Percentiles rank a stretch among this genome's conserved stretches.
Conservation (phyloP, 2,329 filamentous ascomycete genomes). For the Fusarium liriodendri region DNA sequence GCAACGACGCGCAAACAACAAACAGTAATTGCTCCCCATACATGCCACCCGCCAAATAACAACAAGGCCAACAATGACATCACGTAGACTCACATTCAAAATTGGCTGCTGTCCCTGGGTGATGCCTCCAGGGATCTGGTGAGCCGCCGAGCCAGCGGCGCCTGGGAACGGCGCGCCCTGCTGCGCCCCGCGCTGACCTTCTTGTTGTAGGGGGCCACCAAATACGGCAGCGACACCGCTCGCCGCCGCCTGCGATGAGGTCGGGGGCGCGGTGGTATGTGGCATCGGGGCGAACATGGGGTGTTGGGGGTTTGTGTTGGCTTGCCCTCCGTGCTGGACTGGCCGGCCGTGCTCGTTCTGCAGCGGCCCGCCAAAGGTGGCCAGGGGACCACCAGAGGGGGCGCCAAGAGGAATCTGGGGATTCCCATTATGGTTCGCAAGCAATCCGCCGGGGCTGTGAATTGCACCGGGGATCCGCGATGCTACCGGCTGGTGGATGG, state of each 20-base stretch:
- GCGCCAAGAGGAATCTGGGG: constrained; percentile 64
- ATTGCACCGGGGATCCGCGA: constrained; percentile 83
- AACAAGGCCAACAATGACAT: constrained; percentile 10
- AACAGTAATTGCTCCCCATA: not conserved
- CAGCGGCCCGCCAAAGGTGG: constrained; percentile 66
- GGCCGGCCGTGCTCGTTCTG: constrained; percentile 64
- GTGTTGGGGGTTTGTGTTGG: constrained; percentile 58
- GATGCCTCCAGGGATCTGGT: constrained; percentile 54
- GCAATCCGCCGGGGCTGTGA: constrained; percentile 89
- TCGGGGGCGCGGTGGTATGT: constrained; percentile 61
- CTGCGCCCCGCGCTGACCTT: constrained; percentile 64
- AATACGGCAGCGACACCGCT: constrained; percentile 74
- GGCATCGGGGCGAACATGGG: constrained; percentile 69
- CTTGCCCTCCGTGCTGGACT: constrained; percentile 63
- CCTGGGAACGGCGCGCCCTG: constrained; percentile 60
- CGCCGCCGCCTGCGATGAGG: constrained; percentile 66
- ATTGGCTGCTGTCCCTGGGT: constrained; percentile 58
- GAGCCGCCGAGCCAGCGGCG: constrained; percentile 51
- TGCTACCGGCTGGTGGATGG: constrained; percentile 94
- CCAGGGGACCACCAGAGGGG: constrained; percentile 59
- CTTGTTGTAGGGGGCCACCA: constrained; percentile 75
- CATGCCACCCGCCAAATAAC: constrained; percentile 1
- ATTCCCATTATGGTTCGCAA: constrained; percentile 77
- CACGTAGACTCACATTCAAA: constrained; percentile 60
- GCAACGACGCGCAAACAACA: constrained; percentile 20